Evolutionary conservation across 2,329 filamentous ascomycete species (phyloP).

Genomic region (Fusarium compactum): DNA sequence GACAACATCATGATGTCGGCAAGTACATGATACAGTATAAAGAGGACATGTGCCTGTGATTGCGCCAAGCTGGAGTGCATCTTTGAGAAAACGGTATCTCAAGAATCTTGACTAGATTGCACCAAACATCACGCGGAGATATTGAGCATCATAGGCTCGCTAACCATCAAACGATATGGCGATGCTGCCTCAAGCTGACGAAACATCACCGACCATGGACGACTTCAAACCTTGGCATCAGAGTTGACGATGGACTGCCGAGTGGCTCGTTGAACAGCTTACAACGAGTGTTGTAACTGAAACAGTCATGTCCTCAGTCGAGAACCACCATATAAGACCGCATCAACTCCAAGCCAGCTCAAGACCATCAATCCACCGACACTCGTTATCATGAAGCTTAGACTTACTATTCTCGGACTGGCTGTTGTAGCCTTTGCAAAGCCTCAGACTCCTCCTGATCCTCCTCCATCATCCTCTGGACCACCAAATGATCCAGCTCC

Average conservation of each 20-base stretch:
- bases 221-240: not conserved
- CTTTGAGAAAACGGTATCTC: not conserved
- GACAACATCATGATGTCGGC: not conserved
- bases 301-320: not conserved
- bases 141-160: not conserved
- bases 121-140: not conserved
- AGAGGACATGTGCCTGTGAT: conserved; percentile 14
- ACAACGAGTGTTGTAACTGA: not conserved
- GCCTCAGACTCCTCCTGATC: conserved; percentile 40
- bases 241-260: not conserved
- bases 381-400: conserved; percentile 46
- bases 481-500: conserved; percentile 10
- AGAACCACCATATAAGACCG: not conserved
- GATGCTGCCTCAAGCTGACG: not conserved
- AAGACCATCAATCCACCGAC: conserved; percentile 3
- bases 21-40: conserved; percentile 13
- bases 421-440: conserved; percentile 43
- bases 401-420: conserved; percentile 39
- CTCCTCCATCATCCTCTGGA: not conserved
- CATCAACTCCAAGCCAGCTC: not conserved
- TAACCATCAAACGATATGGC: not conserved
- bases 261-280: not conserved
- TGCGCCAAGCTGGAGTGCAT: not conserved
- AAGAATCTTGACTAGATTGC: not conserved
- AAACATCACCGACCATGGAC: not conserved